Evolutionary conservation across 164 flowering plant species (phyloP).

Genomic region (Tetracentron sinense): DNA sequence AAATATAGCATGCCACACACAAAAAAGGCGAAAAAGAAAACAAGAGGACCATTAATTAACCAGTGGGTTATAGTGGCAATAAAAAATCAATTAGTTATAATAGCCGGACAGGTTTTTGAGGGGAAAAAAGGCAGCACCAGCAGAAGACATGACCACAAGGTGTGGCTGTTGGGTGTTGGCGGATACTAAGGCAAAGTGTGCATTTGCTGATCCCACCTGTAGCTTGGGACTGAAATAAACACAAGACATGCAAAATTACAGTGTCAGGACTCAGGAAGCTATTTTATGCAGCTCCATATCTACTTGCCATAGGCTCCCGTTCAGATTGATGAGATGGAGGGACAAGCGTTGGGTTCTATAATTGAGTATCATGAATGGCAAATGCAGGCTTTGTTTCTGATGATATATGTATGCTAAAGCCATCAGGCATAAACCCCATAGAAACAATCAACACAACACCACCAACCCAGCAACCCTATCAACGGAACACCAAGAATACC

Average conservation of each 20-base stretch:
- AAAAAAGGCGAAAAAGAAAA: not conserved
- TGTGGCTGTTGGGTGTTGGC: constrained; percentile 94
- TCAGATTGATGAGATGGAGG: not conserved
- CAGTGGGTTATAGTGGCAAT: not conserved
- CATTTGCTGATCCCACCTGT: constrained; percentile 63
- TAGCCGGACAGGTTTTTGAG: not conserved
- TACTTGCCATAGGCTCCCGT: not conserved
- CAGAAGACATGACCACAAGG: constrained; percentile 98
- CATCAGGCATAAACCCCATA: not conserved
- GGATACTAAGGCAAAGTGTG: constrained; percentile 79
- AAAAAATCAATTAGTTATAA: too few species aligned
- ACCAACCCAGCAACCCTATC: too few species aligned
- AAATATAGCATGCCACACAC: constrained; percentile 8
- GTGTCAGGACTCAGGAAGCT: not conserved
- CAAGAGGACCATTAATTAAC: not conserved
- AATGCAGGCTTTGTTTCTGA: not conserved
- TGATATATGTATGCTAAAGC: too few species aligned
- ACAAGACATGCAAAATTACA: not conserved
- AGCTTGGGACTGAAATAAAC: constrained; percentile 44
- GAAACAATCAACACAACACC: not conserved
- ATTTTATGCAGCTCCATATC: not conserved
- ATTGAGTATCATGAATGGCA: not conserved
- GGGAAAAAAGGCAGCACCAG: constrained; percentile 47
- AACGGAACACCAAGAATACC: too few species aligned
- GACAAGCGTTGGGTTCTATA: not conserved